Evolutionary conservation across 495 filamentous ascomycete genomes (phyloP), one percentile per base, ranked within the genome.

Genomic region (Neurospora hispaniola): DNA sequence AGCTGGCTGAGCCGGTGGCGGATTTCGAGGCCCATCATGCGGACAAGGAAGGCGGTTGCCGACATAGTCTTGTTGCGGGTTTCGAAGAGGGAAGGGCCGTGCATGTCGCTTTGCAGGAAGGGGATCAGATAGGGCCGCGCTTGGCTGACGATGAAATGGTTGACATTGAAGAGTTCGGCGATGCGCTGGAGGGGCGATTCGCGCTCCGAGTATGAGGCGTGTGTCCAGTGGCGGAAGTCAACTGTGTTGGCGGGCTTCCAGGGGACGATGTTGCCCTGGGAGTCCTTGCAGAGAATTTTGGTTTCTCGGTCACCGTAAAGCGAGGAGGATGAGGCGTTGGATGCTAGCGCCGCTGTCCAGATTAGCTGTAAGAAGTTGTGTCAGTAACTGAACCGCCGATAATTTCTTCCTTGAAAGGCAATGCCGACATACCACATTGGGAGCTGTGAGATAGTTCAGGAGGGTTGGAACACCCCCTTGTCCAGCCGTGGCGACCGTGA

Each of bases 341-440:
- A 97, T 43, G 95, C 95, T 16, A 96, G 87, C 5, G 95, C 95
- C 3, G 95, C 95, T 9, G 95, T 96, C 93, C 94, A 95, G 76
- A 98, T 93, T 39, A 98, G 85, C 89, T 91, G 46, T 46, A 43
- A 41, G 54, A 41, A 68, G 10, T 11, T 5, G 38, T 3, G 69
- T 66, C 69, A 41, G 43, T 35, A 27, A 27, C 54, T 8, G 14
- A 69, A 39, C 41, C 11, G n/a, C 16, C 27, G 38, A 42, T 70
- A 40, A 69, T 7, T 46, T 9, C 70, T 7, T 46, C 7, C 70
- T 62, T 20, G 40, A 41, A 18, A 16, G 42, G 42, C 42, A 27
- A 35, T 38, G 39, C 43, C 18, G 27, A 90, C 91, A 71, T 88
- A 94, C 91, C 76, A 98, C 94, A 78, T 98, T 96, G 35, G 95